A percentile compares a stretch with the other conserved stretches of the same genome.
Conservation (phyloP, 495 filamentous ascomycete genomes). For the Penicillium mononematosum region DNA sequence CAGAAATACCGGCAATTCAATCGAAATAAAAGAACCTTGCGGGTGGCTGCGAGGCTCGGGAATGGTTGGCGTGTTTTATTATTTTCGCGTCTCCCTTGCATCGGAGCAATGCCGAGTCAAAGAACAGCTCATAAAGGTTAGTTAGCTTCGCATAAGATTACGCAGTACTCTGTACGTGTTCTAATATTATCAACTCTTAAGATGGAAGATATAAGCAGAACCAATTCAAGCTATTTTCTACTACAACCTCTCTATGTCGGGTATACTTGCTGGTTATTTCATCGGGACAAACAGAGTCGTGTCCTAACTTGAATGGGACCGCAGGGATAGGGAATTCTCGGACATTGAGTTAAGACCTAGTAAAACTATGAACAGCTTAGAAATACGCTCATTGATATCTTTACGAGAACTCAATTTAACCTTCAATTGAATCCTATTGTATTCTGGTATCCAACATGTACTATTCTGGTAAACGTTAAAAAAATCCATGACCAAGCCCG, state of each 20-base stretch:
- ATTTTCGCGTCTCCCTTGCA: constrained; percentile 26
- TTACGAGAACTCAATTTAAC: background rate
- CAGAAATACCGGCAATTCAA: constrained; percentile 7
- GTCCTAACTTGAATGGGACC: constrained; percentile 1
- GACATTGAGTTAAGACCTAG: background rate
- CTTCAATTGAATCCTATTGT: background rate
- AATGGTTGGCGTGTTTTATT: constrained; percentile 12
- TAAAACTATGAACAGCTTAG: background rate
- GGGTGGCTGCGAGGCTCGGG: constrained; percentile 6
- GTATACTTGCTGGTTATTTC: background rate
- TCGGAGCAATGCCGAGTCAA: constrained; percentile 26
- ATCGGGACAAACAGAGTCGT: background rate
- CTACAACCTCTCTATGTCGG: background rate
- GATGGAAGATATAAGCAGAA: background rate
- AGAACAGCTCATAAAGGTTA: constrained; percentile 15
- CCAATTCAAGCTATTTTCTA: background rate
- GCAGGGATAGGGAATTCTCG: background rate
- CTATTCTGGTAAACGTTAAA: background rate
- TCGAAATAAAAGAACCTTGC: constrained; percentile 10
- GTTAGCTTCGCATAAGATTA: background rate
- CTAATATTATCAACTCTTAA: background rate
- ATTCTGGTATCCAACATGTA: background rate
- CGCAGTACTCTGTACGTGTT: constrained; percentile 7
- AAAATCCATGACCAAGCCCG: background rate
- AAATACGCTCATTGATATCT: background rate